Evolutionary conservation across 2,329 filamentous ascomycete genomes (phyloP), one percentile per base, ranked within the genome.

Genomic region (Diaporthe capsici): DNA sequence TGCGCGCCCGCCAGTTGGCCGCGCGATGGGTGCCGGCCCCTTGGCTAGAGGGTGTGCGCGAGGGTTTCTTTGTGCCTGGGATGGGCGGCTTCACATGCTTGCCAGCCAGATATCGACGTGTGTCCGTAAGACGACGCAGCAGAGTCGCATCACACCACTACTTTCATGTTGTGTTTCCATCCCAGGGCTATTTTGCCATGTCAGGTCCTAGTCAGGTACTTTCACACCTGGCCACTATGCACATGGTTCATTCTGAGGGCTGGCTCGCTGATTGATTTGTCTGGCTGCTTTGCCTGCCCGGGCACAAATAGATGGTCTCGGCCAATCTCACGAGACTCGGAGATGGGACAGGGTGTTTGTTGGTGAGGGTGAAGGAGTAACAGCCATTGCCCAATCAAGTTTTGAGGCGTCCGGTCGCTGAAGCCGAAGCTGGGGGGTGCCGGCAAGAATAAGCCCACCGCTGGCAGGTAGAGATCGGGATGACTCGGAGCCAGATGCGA

Each of bases 321-420:
- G 65, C 65, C 65, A 53, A 68, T 55, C 34, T 28, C 34, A 39
- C 15, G n/a, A 39, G 34, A 53, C 47, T 28, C 65, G 28, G 65
- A 39, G 47, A 68, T 20, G 47, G 63, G 63, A 68, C 47, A 51
- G 63, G 44, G 63, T 68, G 10, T 20, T 53, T 68, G 10, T 12
- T 53, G 47, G 20, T 39, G 22, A 53, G 47, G 22, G 34, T 42
- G 25, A 42, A 39, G 65, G 47, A 53, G 65, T 5, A 13, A 25
- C 65, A 37, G 65, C 65, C 47, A 68, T 68, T 68, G 65, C 51
- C 65, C 65, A 70, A 70, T 70, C 65, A 70, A 22, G 65, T 53
- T 13, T 55, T 37, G 34, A 70, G 34, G 49, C 49, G 10, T 22
- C 13, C 2, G 3, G 34, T 55, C 65, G 65, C 47, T 55, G 47